Conservation (phyloP, 2,329 filamentous ascomycete species). For the Fusarium sp. region DNA sequence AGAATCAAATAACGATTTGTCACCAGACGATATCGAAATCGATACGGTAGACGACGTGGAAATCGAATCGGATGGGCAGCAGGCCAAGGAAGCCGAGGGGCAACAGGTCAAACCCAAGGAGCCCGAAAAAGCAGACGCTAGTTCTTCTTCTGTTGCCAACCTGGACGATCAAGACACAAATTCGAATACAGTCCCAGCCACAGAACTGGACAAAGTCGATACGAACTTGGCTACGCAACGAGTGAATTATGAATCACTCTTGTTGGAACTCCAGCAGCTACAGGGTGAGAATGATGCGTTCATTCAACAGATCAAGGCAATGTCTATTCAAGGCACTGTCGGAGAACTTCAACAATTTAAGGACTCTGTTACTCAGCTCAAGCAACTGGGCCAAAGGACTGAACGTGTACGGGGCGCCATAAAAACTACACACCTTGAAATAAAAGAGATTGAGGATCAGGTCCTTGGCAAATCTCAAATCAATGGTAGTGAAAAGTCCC, state of each 20-base stretch:
- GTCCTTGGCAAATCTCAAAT: slow-evolving; percentile 37
- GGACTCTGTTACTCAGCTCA: slow-evolving; percentile 44
- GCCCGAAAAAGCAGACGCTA: not conserved
- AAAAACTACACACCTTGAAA: slow-evolving; percentile 51
- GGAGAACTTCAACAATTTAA: slow-evolving; percentile 45
- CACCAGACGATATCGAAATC: slow-evolving; percentile 63
- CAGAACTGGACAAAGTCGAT: slow-evolving; percentile 12
- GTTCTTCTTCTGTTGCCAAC: not conserved
- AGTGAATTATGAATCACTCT: slow-evolving; percentile 50
- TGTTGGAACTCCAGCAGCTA: slow-evolving; percentile 48
- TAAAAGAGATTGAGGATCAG: slow-evolving; percentile 48
- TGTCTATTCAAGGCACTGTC: slow-evolving; percentile 40
- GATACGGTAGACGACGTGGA: slow-evolving; percentile 46
- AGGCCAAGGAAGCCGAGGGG: slow-evolving; percentile 23
- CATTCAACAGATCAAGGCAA: slow-evolving; percentile 46
- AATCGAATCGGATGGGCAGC: slow-evolving; percentile 43
- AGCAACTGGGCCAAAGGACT: slow-evolving; percentile 47
- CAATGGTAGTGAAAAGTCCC: slow-evolving; percentile 28
- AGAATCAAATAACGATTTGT: slow-evolving; percentile 42
- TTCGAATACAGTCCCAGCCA: not conserved
- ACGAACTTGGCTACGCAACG: slow-evolving; percentile 46
- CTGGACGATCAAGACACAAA: not conserved
- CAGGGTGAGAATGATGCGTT: slow-evolving; percentile 48
- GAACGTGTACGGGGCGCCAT: slow-evolving; percentile 51
- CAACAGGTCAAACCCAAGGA: slow-evolving; percentile 1